A percentile compares a stretch with the other conserved stretches of the same genome.
phyloP scores from a whole-genome alignment of 208 protist genomes.

The Leishmania arabica region DNA sequence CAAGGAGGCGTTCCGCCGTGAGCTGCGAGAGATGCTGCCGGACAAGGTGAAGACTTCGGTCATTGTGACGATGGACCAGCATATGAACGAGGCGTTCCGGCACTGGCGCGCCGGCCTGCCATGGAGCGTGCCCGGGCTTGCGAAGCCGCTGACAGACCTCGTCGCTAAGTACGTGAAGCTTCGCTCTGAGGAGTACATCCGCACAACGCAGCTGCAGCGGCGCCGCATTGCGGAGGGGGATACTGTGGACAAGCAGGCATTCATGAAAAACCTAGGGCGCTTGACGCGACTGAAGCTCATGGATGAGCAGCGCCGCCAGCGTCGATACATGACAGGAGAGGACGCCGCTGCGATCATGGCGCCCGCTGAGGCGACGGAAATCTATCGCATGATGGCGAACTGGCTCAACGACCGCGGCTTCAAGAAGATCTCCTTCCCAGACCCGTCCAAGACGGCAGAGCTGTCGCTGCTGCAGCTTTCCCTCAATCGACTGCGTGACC shows the following conservation, averaged over 20 bases:
- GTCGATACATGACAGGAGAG: constrained; percentile 98
- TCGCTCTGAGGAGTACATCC: constrained; percentile 99
- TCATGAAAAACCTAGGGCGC: constrained; percentile 99
- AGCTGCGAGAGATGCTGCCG: constrained; percentile 99
- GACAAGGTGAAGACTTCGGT: constrained; percentile 97
- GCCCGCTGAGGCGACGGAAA: constrained; percentile 98
- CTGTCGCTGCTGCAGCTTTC: constrained; percentile 99
- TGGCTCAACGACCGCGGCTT: constrained; percentile 99
- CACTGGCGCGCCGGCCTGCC: constrained; percentile 99
- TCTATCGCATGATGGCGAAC: constrained; percentile 99
- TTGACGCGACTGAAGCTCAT: constrained; percentile 99
- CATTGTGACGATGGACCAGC: constrained; percentile 99
- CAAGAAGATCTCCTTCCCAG: constrained; percentile 99
- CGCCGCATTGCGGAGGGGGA: constrained; percentile 98
- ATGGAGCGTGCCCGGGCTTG: constrained; percentile 99
- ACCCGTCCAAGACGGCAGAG: constrained; percentile 99
- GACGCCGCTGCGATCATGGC: constrained; percentile 91
- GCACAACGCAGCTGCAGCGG: constrained; percentile 99
- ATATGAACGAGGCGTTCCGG: constrained; percentile 99
- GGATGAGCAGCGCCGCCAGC: constrained; percentile 99
- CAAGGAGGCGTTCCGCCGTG: constrained; percentile 98
- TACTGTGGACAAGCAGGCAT: constrained; percentile 99
- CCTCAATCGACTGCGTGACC: constrained; percentile 99
- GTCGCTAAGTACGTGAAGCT: constrained; percentile 99
- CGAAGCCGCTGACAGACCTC: constrained; percentile 98